phyloP scores from a whole-genome alignment of 2,329 filamentous ascomycete genomes.

The Dryadomyces quercus-mongolicae region DNA sequence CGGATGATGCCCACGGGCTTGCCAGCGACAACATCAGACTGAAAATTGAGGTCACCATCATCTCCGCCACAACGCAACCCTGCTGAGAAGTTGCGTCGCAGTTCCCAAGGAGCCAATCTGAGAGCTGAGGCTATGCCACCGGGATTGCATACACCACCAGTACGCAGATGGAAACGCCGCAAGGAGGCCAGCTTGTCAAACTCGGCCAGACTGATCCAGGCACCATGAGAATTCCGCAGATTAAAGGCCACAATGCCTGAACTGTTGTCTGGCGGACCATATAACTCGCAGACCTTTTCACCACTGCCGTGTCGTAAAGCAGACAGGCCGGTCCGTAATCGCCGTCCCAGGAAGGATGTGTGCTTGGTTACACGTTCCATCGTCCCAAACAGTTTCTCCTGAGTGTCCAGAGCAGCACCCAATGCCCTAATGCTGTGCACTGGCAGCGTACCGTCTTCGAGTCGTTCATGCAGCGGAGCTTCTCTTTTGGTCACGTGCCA shows the following conservation, averaged over 20 bases:
- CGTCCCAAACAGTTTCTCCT: conserved; percentile 56
- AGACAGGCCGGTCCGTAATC: conserved; percentile 45
- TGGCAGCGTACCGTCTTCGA: conserved; percentile 87
- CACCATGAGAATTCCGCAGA: conserved; percentile 52
- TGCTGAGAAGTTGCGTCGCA: conserved; percentile 71
- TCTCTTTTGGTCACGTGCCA: conserved; percentile 69
- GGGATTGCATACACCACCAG: conserved; percentile 84
- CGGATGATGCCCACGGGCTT: conserved; percentile 83
- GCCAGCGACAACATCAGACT: conserved; percentile 58
- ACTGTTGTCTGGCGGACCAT: conserved; percentile 16
- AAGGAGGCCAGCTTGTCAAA: conserved; percentile 77
- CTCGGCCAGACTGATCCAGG: conserved; percentile 71
- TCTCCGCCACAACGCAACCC: conserved; percentile 78
- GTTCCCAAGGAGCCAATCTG: conserved; percentile 65
- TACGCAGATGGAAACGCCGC: conserved; percentile 72
- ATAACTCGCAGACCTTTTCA: conserved; percentile 46
- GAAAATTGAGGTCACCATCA: conserved; percentile 36
- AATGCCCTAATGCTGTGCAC: conserved; percentile 84
- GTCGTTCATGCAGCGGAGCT: conserved; percentile 56
- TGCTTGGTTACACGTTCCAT: conserved; percentile 62
- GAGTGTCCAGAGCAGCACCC: conserved; percentile 58
- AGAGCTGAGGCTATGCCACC: conserved; percentile 69
- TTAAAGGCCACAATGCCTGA: conserved; percentile 63
- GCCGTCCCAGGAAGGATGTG: conserved; percentile 49
- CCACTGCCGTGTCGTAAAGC: conserved; percentile 59